Evolutionary conservation across 1,284 basidiomycete species (phyloP).

Genomic region (Microbotryum scabiosae): DNA sequence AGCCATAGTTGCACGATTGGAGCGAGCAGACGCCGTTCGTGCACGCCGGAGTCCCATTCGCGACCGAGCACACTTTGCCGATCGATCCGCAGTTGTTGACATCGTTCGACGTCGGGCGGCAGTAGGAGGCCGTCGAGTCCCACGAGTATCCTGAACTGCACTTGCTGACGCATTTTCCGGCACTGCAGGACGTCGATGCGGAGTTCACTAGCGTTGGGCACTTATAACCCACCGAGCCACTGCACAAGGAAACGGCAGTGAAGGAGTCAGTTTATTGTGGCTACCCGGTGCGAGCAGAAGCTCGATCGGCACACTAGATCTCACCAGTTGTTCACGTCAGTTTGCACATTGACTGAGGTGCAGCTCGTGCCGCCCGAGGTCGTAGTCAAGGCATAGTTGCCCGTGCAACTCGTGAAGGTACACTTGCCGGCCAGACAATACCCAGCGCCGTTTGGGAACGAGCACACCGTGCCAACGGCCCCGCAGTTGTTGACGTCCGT

Average conservation of each 20-base stretch:
- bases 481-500: conserved; percentile 24
- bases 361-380: background rate
- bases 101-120: background rate
- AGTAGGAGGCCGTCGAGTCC: background rate
- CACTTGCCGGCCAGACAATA: conserved; percentile 1
- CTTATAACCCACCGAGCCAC: background rate
- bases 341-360: background rate
- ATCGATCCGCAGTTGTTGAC: conserved; percentile 5
- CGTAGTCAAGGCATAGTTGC: conserved; percentile 6
- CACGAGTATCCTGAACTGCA: conserved; percentile 9
- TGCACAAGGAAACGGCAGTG: background rate
- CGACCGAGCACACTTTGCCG: background rate
- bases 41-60: background rate
- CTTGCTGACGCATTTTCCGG: conserved; percentile 1
- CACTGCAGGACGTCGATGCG: background rate
- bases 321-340: conserved; percentile 5
- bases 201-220: background rate
- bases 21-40: conserved; percentile 10
- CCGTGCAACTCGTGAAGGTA: background rate
- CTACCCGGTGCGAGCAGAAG: background rate
- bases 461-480: conserved; percentile 11
- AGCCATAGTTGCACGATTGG: conserved; percentile 4
- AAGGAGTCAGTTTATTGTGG: background rate
- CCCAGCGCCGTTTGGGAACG: conserved; percentile 6
- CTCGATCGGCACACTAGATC: background rate